Percentiles rank a stretch among this genome's conserved stretches.
Conservation (phyloP, 2,329 filamentous ascomycete species). For the Neopestalotiopsis sp. region DNA sequence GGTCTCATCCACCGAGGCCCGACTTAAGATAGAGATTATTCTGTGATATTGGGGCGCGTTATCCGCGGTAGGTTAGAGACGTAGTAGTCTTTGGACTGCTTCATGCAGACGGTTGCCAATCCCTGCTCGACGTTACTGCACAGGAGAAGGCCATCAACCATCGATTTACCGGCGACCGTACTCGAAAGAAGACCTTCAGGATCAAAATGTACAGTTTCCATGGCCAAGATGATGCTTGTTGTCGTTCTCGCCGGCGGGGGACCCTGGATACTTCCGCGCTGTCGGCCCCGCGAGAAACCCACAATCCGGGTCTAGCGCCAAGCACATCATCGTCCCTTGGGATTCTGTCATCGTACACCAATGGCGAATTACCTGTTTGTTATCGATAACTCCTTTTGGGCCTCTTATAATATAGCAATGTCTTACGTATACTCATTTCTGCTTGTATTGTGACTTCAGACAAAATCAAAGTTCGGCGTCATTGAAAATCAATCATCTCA, state of each 20-base stretch:
- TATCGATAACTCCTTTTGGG: neutral
- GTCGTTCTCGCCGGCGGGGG: neutral
- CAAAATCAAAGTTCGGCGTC: too few species aligned
- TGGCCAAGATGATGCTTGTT: neutral
- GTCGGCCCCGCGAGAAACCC: neutral
- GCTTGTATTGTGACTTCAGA: too few species aligned
- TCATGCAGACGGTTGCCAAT: neutral
- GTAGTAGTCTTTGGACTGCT: neutral
- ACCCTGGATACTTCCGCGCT: neutral
- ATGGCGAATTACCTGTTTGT: neutral
- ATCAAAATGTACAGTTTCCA: neutral
- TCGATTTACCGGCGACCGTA: neutral
- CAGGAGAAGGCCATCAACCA: neutral
- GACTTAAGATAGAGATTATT: neutral
- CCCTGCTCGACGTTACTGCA: neutral
- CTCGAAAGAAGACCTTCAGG: neutral
- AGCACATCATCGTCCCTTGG: neutral
- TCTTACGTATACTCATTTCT: neutral
- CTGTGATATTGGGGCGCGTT: neutral
- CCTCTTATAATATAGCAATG: neutral
- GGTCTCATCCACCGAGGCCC: neutral
- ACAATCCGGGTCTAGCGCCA: neutral
- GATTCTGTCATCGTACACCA: neutral
- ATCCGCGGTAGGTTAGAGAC: neutral
- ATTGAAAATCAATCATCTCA: too few species aligned